Conservation (phyloP, 1,284 basidiomycete genomes). For the Malassezia psittaci region DNA sequence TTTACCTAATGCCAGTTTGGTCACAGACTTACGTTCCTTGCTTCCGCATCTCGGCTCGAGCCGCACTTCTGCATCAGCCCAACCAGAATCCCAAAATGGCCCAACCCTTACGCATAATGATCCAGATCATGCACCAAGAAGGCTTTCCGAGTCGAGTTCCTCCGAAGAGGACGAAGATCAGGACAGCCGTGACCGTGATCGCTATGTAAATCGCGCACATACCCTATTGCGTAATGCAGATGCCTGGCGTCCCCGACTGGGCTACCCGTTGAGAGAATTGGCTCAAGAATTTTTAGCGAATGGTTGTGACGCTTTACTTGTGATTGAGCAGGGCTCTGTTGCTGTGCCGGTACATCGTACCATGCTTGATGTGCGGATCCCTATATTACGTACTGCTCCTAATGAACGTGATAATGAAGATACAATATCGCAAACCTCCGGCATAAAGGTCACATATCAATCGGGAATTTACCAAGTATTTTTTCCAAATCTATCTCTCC, state of each 20-base stretch:
- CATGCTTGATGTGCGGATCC: conserved; percentile 47
- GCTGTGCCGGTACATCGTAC: conserved; percentile 60
- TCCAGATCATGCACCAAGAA: not conserved
- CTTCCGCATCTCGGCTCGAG: conserved; percentile 26
- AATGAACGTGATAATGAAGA: conserved; percentile 57
- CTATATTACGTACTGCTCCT: conserved; percentile 49
- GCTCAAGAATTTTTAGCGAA: not conserved
- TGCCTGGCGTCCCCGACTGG: not conserved
- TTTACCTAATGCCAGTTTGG: conserved; percentile 57
- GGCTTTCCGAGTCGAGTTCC: no score
- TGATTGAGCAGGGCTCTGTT: conserved; percentile 43
- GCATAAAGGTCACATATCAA: not conserved
- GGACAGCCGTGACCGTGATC: conserved; percentile 19
- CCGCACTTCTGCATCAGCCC: no score
- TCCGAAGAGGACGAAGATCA: conserved; percentile 44
- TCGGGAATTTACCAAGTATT: not conserved
- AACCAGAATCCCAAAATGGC: not conserved
- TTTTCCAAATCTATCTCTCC: conserved; percentile 51
- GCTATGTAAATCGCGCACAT: not conserved
- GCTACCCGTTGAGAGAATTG: not conserved
- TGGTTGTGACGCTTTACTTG: conserved; percentile 60
- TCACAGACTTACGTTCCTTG: conserved; percentile 57
- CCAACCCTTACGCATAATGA: conserved; percentile 11
- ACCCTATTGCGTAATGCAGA: not conserved
- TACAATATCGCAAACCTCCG: conserved; percentile 18